Base-by-base conservation (phyloP, 495 filamentous ascomycete species). In the Aspergillus kassunensis region DNA sequence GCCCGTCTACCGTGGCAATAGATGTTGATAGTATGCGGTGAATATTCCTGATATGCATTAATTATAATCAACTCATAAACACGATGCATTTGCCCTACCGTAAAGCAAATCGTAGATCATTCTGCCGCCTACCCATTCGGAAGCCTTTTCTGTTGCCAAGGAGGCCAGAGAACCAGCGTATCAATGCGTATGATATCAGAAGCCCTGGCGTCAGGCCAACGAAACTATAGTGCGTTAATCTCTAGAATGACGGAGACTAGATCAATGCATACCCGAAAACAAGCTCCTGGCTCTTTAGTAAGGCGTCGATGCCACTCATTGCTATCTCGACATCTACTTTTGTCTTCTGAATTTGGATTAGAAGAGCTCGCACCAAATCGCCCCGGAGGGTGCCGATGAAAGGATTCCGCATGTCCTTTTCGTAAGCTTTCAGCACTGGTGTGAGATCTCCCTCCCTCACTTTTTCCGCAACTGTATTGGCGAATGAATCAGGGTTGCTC, bases 271-370 rank as follows among this genome's bases (percentile, higher is more conserved):
- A 82, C 62, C 90, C 93, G 72, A 98, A 98, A 24, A 98, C 89
- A 42, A 98, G 83, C 62, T 98, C 92, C 62, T 98, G 93, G 58
- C 90, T 95, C 72, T 92, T 96, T 11, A 98, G 74, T 18, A 98
- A 75, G 21, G 89, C 72, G 68, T 98, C 90, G 48, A 98, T 97
- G 12, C 93, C 93, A 49, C 88, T 87, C 65, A 97, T 88, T 13
- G 93, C 93, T 49, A 98, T 84, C 67, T 98, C 93, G 8, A 97
- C 86, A 58, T 98, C 93, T 23, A 98, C 93, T 73, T 97, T 98
- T 1, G 93, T 97, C 75, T 97, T 98, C 63, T 98, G 93, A 39
- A 98, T 83, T 63, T 98, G 93, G 39, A 98, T 96, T 25, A 98
- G 77, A 43, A 98, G 79, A 19, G 93, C 87, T 43, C 93, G 83